These are phyloP conservation scores for Oenanthe sinensis DNA, from an alignment of 129 eudicot genomes.

Conservation along the genomic window DNA sequence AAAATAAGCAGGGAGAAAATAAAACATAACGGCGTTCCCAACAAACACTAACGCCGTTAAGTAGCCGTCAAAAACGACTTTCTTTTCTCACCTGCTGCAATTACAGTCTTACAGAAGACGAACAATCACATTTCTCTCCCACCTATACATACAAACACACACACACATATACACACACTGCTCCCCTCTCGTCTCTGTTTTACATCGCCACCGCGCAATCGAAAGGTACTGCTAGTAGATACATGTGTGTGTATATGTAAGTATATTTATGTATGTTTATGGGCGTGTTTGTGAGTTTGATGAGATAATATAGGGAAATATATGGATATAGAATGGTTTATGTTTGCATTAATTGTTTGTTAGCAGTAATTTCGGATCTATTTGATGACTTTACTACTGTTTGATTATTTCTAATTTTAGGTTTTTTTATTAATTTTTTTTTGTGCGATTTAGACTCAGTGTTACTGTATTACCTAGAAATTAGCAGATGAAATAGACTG, in stretches of 20 bases:
- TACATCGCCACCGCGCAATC: constrained; percentile 19
- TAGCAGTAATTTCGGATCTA: constrained; percentile 52
- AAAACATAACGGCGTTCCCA: neutral
- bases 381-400: constrained; percentile 23
- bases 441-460: constrained; percentile 27
- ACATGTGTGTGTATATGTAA: neutral
- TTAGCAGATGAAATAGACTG: constrained; percentile 31
- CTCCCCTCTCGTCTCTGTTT: constrained; percentile 6
- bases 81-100: constrained; percentile 10
- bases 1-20: neutral
- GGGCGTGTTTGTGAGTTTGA: constrained; percentile 2
- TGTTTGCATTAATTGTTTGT: constrained; percentile 9
- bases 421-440: constrained; percentile 13
- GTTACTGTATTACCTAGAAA: constrained; percentile 25
- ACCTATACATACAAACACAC: constrained; percentile 9
- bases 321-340: neutral
- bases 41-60: constrained; percentile 35
- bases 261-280: neutral
- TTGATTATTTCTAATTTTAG: constrained; percentile 28
- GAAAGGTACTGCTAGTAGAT: constrained; percentile 16
- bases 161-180: neutral
- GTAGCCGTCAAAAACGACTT: constrained; percentile 38
- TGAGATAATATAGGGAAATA: neutral
- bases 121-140: constrained; percentile 25
- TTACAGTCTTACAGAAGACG: constrained; percentile 41